Evolutionary conservation across 352 stramenopile genomes (phyloP).

Genomic region (Pythium dissimile): DNA sequence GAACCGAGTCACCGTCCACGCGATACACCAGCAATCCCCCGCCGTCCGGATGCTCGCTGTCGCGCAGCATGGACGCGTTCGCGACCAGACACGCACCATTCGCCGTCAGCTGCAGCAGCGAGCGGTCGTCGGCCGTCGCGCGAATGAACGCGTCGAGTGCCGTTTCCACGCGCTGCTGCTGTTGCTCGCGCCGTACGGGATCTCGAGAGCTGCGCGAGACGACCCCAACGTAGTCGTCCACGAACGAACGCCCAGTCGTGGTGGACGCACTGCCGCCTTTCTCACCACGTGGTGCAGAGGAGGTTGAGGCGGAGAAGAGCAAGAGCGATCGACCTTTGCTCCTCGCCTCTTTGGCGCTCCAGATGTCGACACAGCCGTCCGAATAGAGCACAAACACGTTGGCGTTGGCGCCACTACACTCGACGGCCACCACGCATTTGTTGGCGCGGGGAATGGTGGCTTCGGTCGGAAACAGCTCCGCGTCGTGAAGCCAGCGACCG

Average conservation of each 20-base stretch:
- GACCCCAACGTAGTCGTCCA: constrained; percentile 1
- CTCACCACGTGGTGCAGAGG: too few species aligned
- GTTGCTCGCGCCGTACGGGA: not conserved
- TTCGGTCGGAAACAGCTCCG: constrained; percentile 4
- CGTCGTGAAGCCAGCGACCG: not conserved
- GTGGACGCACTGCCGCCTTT: too few species aligned
- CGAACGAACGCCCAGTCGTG: not conserved
- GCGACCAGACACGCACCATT: constrained; percentile 5
- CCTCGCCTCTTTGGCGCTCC: too few species aligned
- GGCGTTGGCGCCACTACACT: not conserved
- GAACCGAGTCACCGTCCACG: not conserved
- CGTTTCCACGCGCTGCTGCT: not conserved
- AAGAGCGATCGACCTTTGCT: too few species aligned
- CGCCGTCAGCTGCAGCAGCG: not conserved
- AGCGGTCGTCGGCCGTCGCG: not conserved
- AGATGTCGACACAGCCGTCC: too few species aligned
- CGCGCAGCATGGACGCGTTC: constrained; percentile 13
- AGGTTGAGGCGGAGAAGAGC: not conserved
- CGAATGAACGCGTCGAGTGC: not conserved
- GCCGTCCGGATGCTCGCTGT: not conserved
- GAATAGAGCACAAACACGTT: not conserved
- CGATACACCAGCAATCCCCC: constrained; percentile 1
- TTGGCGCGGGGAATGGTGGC: not conserved
- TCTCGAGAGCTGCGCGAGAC: not conserved
- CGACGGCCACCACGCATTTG: not conserved